Evolutionary conservation across 805 yeast species (phyloP), one percentile per base, ranked within the genome.

Genomic region (Wickerhamiella bombiphila): DNA sequence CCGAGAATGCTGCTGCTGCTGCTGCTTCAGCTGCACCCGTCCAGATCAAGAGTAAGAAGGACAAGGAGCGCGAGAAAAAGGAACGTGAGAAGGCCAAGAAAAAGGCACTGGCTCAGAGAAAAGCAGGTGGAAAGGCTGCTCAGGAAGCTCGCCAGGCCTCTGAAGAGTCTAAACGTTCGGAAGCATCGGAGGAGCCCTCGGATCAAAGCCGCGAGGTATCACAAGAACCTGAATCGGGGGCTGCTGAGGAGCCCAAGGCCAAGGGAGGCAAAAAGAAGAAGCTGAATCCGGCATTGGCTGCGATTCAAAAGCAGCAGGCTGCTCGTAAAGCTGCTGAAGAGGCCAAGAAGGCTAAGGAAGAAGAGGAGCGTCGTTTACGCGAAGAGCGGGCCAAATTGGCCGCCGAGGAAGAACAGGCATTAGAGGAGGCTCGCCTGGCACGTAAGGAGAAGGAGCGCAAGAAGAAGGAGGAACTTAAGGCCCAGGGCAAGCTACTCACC

Each of bases 401-500:
- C 30, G 76, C 66, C 48, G 91, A 76, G 54, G 94, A 76, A 53
- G 80, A 68, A 48, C 59, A 64, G 42, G 50, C 63, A 24, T 70
- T 64, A 49, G 78, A 70, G 46, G 71, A 66, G 48, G 76, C 69
- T 37, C 64, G 64, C 36, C 48, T 49, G n/a, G 61, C 61, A 39
- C 88, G 80, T 71, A 82, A 76, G 53, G 98, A 91, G 60, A 80
- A 74, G 57, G 96, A 88, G 53, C 79, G 70, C 61, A 69, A 70
- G 42, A 85, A 80, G 67, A 78, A 72, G 48, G 98, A 91, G 53
- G 88, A 82, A 63, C 73, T 91, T 58, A 82, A 81, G 63, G 91
- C 95, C 25, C 96, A 88, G 62, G 99, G 99, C 54, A 91, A 91
- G 57, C 74, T 77, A 39, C 64, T 91, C 55, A 80, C 95, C 42